A percentile compares a stretch with the other conserved stretches of the same genome.
phyloP scores from a whole-genome alignment of 768 basidiomycete species.

The Pisolithus microcarpus region DNA sequence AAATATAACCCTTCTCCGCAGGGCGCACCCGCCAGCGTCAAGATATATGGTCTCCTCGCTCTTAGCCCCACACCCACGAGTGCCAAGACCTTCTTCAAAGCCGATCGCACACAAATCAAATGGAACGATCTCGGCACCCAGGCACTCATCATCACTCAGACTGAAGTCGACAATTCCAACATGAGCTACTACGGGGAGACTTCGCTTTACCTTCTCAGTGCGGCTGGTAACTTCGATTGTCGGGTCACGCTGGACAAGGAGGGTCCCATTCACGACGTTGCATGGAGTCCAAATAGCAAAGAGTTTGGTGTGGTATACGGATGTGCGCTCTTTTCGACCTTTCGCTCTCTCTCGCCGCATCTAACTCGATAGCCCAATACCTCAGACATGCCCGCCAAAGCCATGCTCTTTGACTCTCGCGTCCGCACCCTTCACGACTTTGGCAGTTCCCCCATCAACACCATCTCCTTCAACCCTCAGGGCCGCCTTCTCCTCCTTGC shows the following conservation, averaged over 20 bases:
- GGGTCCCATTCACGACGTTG: constrained; percentile 93
- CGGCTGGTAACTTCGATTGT: constrained; percentile 91
- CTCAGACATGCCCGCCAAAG: constrained; percentile 91
- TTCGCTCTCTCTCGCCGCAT: neutral
- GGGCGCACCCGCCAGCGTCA: constrained; percentile 85
- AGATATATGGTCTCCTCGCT: constrained; percentile 68
- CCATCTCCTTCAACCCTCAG: constrained; percentile 91
- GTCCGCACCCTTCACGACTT: constrained; percentile 87
- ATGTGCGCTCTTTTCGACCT: constrained; percentile 50
- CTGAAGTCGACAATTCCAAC: constrained; percentile 94
- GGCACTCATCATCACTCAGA: constrained; percentile 85
- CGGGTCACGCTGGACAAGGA: constrained; percentile 88
- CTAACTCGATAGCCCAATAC: neutral
- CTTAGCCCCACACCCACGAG: constrained; percentile 63
- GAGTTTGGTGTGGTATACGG: constrained; percentile 97
- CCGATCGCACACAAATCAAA: constrained; percentile 87
- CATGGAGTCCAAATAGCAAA: constrained; percentile 94
- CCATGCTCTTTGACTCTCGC: constrained; percentile 85
- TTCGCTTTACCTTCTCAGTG: constrained; percentile 84
- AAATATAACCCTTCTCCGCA: constrained; percentile 17
- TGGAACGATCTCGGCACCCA: constrained; percentile 96
- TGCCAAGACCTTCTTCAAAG: constrained; percentile 93
- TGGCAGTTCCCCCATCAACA: constrained; percentile 84
- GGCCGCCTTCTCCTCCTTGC: constrained; percentile 82
- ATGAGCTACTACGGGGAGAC: constrained; percentile 99